A percentile compares a stretch with the other conserved stretches of the same genome.
Conservation (phyloP, 257 asterid genomes). For the Phtheirospermum japonicum region DNA sequence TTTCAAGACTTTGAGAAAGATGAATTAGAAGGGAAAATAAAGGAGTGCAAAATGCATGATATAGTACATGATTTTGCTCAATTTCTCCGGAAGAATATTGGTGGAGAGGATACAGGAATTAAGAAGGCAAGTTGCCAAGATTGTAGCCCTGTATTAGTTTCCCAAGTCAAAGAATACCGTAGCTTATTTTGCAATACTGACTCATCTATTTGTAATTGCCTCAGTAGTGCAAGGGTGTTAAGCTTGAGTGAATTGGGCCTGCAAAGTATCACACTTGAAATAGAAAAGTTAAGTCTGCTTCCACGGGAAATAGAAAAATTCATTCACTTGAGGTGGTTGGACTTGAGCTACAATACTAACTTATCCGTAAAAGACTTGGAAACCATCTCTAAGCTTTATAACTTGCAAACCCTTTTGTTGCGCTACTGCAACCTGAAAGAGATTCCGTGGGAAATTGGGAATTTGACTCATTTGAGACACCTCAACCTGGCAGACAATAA, state of each 20-base stretch:
- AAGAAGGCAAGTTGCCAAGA: background rate
- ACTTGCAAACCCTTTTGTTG: conserved; percentile 17
- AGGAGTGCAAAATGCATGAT: conserved; percentile 25
- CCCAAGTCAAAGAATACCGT: background rate
- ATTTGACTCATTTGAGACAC: conserved; percentile 21
- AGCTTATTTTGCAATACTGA: background rate
- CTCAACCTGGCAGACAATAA: background rate
- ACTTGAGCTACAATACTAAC: background rate
- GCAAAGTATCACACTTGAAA: no score
- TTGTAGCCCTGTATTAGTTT: background rate
- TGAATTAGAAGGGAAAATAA: background rate
- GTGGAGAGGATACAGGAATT: background rate
- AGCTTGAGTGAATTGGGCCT: background rate
- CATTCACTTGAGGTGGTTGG: conserved; percentile 31
- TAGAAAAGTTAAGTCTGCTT: no score
- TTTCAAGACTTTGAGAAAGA: conserved; percentile 12
- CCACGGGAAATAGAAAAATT: conserved; percentile 24
- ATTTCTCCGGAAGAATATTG: background rate
- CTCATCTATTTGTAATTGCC: conserved; percentile 11
- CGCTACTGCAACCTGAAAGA: background rate
- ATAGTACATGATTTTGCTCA: conserved; percentile 28
- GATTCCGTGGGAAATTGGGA: conserved; percentile 21
- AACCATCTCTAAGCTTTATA: conserved; percentile 11
- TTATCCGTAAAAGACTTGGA: background rate
- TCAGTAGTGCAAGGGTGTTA: background rate